A percentile compares a stretch with the other conserved stretches of the same genome.
Evolutionary conservation across 2,329 filamentous ascomycete genomes (phyloP).

Genomic region (Sporothrix curviconia): DNA sequence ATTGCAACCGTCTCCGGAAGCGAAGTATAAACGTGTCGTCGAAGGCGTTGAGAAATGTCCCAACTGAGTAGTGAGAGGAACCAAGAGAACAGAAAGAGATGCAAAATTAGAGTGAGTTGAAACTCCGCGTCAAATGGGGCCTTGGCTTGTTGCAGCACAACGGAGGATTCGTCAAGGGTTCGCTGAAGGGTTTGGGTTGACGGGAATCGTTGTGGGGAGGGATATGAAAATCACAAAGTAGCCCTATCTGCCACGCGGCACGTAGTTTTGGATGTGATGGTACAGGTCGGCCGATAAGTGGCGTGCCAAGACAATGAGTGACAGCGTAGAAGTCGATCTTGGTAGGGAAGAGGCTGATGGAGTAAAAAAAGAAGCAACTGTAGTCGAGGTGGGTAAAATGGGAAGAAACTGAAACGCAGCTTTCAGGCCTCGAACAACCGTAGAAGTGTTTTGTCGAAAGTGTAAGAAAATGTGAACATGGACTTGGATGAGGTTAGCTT

Average conservation of each 20-base stretch:
- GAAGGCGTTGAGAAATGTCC: too few relatives aligned
- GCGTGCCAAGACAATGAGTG: constrained; percentile 11
- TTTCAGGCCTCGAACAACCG: not conserved
- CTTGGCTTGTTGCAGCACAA: not conserved
- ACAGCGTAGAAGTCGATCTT: not conserved
- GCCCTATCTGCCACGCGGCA: constrained; percentile 8
- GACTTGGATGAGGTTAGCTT: constrained; percentile 17
- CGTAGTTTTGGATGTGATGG: not conserved
- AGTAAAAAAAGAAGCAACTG: not conserved
- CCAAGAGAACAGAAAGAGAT: too few relatives aligned
- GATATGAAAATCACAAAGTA: not conserved
- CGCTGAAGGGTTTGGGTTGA: not conserved
- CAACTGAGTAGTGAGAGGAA: too few relatives aligned
- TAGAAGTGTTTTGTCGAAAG: constrained; percentile 2
- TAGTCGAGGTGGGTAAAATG: constrained; percentile 8
- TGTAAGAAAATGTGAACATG: not conserved
- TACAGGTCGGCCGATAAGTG: not conserved
- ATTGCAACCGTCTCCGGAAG: not conserved
- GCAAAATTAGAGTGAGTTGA: too few relatives aligned
- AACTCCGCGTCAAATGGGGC: not conserved
- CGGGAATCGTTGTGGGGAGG: not conserved
- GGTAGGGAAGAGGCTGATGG: not conserved
- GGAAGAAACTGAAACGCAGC: constrained; percentile 10
- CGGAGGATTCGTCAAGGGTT: too few relatives aligned
- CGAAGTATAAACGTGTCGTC: too few relatives aligned